These are phyloP conservation scores for Candida anglica DNA, from an alignment of 805 yeast genomes.

Conservation along the genomic window DNA sequence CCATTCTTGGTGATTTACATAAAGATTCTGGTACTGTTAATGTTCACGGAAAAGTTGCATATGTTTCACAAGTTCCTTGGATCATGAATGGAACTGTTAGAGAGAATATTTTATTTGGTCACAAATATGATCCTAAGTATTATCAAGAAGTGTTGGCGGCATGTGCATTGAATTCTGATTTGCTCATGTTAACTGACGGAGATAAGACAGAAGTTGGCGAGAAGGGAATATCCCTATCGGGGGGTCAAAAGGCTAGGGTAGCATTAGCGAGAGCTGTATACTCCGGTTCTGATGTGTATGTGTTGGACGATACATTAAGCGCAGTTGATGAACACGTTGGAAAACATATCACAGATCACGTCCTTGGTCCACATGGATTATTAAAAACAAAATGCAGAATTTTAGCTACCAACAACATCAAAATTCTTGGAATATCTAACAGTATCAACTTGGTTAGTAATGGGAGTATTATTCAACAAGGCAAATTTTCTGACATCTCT, in stretches of 20 bases:
- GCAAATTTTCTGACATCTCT: conserved; percentile 51
- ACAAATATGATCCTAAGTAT: conserved; percentile 72
- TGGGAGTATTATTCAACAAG: conserved; percentile 67
- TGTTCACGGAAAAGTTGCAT: conserved; percentile 80
- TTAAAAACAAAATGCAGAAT: conserved; percentile 69
- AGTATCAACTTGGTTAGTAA: conserved; percentile 63
- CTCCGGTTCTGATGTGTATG: conserved; percentile 85
- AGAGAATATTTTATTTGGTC: conserved; percentile 90
- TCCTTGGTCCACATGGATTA: conserved; percentile 77
- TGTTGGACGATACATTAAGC: conserved; percentile 88
- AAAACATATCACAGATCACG: conserved; percentile 75
- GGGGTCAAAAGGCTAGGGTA: conserved; percentile 96
- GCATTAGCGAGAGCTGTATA: conserved; percentile 95
- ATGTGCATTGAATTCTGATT: conserved; percentile 80
- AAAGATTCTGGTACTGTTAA: conserved; percentile 68
- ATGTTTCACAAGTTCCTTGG: conserved; percentile 95
- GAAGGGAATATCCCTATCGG: conserved; percentile 92
- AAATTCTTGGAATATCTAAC: conserved; percentile 74
- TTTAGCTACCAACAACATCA: conserved; percentile 82
- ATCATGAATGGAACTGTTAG: conserved; percentile 91
- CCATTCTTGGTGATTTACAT: conserved; percentile 80
- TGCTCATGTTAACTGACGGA: conserved; percentile 78
- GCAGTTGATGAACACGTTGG: conserved; percentile 99
- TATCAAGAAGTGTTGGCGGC: conserved; percentile 80
- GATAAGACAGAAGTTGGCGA: conserved; percentile 94